Evolutionary conservation across 192 early-diverging fungal species (phyloP), one percentile per base, ranked within the genome.

Genomic region (Endogone sp.): DNA sequence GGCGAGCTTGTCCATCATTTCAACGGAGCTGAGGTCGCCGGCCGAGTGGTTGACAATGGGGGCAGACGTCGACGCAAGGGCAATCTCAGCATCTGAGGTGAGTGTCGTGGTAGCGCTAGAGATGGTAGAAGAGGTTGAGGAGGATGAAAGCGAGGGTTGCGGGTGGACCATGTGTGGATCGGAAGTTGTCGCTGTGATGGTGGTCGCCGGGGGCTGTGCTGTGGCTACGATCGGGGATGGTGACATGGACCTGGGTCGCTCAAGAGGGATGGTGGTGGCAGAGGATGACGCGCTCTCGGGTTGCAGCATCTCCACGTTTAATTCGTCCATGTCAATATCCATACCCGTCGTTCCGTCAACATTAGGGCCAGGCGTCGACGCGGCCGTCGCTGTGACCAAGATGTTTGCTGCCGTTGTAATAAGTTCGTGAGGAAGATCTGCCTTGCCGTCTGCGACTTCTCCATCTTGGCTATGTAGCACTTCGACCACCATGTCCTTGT

Each of bases 1-100:
- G 16, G 79, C 80, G 25, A 85, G 64, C 31, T 74, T 73, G 71
- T 85, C 79, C 81, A 85, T 77, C 56, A 85, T 65, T n/a, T 85
- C 83, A 21, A 85, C 37, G 1, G 72, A 79, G 2, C 72, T 66
- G 37, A 49, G 37, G 9, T 49, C 37, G 37, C 37, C 16, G 37
- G 37, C 1, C 9, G 37, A 11, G 37, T 49, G 6, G 37, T 49
- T 49, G 37, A n/a, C n/a, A n/a, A 49, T 49, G 37, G 37, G 37
- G 37, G 37, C 37, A 6, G 37, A 49, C 1, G 37, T 11, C 16
- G 37, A 49, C 9, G 37, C 37, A 16, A 49, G 9, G 6, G 37
- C 37, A 16, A 49, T 16, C 0, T 49, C 37, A 16, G 37, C 37
- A 49, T 49, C 37, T 16, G 37, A 49, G 16, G 37, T 49, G 37